Percentiles rank a stretch among this genome's conserved stretches.
These are phyloP conservation scores for Yamadazyma scolyti DNA, from an alignment of 805 yeast genomes.

Conservation along the genomic window DNA sequence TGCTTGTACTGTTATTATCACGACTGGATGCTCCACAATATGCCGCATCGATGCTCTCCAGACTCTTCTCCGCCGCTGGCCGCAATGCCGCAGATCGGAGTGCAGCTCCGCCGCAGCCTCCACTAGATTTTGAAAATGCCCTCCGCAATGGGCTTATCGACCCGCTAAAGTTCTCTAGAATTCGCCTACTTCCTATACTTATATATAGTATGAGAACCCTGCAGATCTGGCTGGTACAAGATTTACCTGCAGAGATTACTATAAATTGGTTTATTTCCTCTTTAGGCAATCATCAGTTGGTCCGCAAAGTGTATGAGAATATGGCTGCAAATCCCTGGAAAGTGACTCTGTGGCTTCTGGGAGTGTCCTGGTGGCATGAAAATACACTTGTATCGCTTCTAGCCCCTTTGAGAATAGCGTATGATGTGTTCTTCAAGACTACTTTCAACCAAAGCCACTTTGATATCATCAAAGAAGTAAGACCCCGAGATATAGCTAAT, in stretches of 20 bases:
- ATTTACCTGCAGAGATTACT: no score
- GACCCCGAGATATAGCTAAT: conserved; percentile 34
- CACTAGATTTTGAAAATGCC: conserved; percentile 23
- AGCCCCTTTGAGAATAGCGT: conserved; percentile 34
- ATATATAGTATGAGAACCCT: conserved; percentile 34
- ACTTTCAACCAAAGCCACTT: conserved; percentile 32
- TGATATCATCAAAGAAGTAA: conserved; percentile 19
- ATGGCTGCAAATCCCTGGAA: not conserved
- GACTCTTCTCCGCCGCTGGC: no score
- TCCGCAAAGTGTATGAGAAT: conserved; percentile 12
- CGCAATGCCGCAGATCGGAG: no score
- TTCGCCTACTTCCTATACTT: conserved; percentile 37
- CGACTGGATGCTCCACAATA: no score
- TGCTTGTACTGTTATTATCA: conserved; percentile 26
- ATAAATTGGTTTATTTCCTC: conserved; percentile 33
- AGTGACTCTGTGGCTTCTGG: no score
- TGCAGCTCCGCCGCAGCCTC: no score
- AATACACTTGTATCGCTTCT: conserved; percentile 29
- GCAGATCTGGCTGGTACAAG: conserved; percentile 23
- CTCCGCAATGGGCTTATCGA: conserved; percentile 27
- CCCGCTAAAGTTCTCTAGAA: conserved; percentile 33
- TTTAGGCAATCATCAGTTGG: conserved; percentile 31
- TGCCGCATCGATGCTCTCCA: no score
- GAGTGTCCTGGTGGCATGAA: conserved; percentile 16
- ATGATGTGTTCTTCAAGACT: conserved; percentile 29